Base-by-base conservation (phyloP, 2,329 filamentous ascomycete genomes). In the Colletotrichum kahawae region DNA sequence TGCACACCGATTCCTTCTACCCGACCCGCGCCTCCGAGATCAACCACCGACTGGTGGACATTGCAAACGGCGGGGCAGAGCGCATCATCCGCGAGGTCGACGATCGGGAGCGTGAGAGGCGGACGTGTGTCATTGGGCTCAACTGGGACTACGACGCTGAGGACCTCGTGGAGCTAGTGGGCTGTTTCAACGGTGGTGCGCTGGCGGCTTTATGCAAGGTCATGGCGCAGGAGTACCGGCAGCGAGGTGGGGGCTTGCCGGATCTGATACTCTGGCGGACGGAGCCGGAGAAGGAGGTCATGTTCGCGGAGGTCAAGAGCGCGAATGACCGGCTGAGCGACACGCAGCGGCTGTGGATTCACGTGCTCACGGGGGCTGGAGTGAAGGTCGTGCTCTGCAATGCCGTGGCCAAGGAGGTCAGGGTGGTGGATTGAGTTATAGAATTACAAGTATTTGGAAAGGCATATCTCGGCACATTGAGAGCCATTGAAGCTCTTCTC, bases 291-390 rank as follows among this genome's bases (percentile, higher is more conserved):
- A 82, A 79, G 60, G 80, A 94, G 81, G 92, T 94, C 77, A 93
- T 95, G 89, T 96, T 97, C 83, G 90, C 90, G 6, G 93, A 95
- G 83, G 94, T 95, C 72, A 95, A 96, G 87, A 95, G 92, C 78
- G 93, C 92, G 82, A 98, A 98, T 84, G 97, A 99, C 88, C 92
- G 95, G 51, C 87, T 99, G 80, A 98, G 96, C 84, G 97, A 99
- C 87, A 98, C 96, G 21, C 97, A 99, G 86, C 88, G 97, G 79
- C 89, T 99, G 78, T 99, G 97, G 97, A 98, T 98, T 80, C 95
- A 98, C 87, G 95, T 98, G 9, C 88, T 99, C 68, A 93, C 93
- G 9, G 93, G 93, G 2, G 95, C 96, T 2, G 96, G 97, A 4
- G 90, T 98, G 51, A 91, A 90, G 78, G 96, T 98, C 33, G 96